A percentile compares a stretch with the other conserved stretches of the same genome.
phyloP scores from a whole-genome alignment of 208 protist genomes.

The Leishmania braziliensis region DNA sequence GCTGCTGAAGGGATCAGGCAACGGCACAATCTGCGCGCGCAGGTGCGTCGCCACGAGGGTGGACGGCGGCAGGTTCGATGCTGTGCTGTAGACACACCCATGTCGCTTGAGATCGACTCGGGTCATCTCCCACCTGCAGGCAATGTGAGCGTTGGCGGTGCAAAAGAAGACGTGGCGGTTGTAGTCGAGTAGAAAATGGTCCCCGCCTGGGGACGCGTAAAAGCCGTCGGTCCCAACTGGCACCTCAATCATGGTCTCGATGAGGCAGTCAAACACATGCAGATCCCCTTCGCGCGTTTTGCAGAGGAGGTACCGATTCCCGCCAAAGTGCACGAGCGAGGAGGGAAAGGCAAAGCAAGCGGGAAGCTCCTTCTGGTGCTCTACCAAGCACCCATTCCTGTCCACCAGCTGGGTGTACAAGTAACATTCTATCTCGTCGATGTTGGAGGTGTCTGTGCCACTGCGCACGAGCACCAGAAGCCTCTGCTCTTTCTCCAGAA shows the following conservation, averaged over 20 bases:
- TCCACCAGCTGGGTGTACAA: slow-evolving; percentile 47
- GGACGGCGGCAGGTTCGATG: neutral
- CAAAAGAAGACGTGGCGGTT: slow-evolving; percentile 45
- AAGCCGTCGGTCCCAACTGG: slow-evolving; percentile 59
- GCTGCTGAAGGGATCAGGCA: slow-evolving; percentile 6
- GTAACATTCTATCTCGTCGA: slow-evolving; percentile 49
- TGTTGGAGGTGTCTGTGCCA: slow-evolving; percentile 23
- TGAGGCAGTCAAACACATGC: slow-evolving; percentile 56
- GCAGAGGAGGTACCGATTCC: slow-evolving; percentile 59
- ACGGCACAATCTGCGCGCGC: slow-evolving; percentile 25
- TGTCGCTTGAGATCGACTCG: slow-evolving; percentile 17
- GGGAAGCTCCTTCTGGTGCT: slow-evolving; percentile 53
- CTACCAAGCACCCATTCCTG: slow-evolving; percentile 16
- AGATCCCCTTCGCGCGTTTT: slow-evolving; percentile 45
- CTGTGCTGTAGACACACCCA: slow-evolving; percentile 8
- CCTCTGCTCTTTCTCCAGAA: slow-evolving; percentile 40
- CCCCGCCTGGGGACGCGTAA: slow-evolving; percentile 52
- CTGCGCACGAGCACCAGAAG: slow-evolving; percentile 48
- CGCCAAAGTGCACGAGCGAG: slow-evolving; percentile 50
- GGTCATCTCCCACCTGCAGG: slow-evolving; percentile 39
- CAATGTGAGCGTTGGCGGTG: slow-evolving; percentile 25
- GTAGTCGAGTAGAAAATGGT: slow-evolving; percentile 48
- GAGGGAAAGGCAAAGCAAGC: slow-evolving; percentile 37
- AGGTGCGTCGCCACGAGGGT: slow-evolving; percentile 30
- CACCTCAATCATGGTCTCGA: slow-evolving; percentile 50